A percentile compares a stretch with the other conserved stretches of the same genome.
phyloP scores from a whole-genome alignment of 768 basidiomycete genomes.

The Mycena metata region DNA sequence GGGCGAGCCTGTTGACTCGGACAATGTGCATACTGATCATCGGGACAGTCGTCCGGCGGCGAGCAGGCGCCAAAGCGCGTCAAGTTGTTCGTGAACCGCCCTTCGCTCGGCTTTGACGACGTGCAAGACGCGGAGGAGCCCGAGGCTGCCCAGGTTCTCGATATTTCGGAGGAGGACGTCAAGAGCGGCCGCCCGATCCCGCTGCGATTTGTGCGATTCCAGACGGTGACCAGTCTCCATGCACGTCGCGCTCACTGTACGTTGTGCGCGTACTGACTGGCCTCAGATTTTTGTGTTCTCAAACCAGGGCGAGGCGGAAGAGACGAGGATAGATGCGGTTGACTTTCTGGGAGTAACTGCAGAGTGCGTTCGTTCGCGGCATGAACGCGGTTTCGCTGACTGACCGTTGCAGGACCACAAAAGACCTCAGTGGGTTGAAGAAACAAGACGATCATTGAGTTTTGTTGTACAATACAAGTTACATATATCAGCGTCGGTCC shows the following conservation, averaged over 20 bases:
- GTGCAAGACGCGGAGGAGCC: conserved; percentile 64
- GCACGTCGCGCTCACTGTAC: conserved; percentile 54
- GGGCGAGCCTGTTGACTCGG: too few relatives aligned
- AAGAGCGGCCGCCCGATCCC: conserved; percentile 61
- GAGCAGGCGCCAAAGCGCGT: conserved; percentile 69
- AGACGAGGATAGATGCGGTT: conserved; percentile 75
- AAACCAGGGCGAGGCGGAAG: conserved; percentile 74
- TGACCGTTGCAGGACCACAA: conserved; percentile 46
- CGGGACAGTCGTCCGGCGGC: conserved; percentile 42
- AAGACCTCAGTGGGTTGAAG: conserved; percentile 50
- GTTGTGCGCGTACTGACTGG: background rate
- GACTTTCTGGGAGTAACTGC: conserved; percentile 73
- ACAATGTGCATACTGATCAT: too few relatives aligned
- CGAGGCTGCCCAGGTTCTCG: conserved; percentile 69
- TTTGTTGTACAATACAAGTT: conserved; percentile 31
- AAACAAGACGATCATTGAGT: conserved; percentile 44
- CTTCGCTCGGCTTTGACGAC: conserved; percentile 74
- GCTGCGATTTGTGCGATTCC: conserved; percentile 78
- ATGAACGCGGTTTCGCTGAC: too few relatives aligned
- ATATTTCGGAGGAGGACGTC: conserved; percentile 63
- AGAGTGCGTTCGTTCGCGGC: conserved; percentile 58
- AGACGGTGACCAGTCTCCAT: conserved; percentile 74
- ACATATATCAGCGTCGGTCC: conserved; percentile 42
- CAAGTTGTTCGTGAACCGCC: conserved; percentile 74
- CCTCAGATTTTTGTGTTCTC: conserved; percentile 75